Evolutionary conservation across 768 basidiomycete genomes (phyloP).

Genomic region (Podaxis carcinomalis): DNA sequence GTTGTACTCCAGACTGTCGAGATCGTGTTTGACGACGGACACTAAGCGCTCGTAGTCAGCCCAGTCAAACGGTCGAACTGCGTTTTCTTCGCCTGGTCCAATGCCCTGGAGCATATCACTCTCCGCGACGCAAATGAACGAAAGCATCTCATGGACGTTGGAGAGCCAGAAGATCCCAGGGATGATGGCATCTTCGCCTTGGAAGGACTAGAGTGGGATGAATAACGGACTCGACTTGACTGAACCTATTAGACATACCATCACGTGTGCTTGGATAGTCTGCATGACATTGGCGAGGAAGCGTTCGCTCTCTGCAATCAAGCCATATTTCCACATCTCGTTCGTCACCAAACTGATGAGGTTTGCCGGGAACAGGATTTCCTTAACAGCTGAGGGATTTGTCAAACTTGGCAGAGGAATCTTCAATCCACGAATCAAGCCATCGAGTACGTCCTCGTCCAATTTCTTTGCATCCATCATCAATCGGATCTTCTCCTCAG

Average conservation of each 20-base stretch:
- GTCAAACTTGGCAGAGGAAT: slow-evolving; percentile 88
- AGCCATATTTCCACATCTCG: slow-evolving; percentile 99
- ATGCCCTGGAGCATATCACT: slow-evolving; percentile 98
- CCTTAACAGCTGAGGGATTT: slow-evolving; percentile 92
- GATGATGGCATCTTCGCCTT: slow-evolving; percentile 90
- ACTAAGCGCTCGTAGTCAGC: slow-evolving; percentile 94
- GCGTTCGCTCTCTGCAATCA: slow-evolving; percentile 94
- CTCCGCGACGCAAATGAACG: slow-evolving; percentile 98
- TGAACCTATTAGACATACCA: slow-evolving; percentile 55
- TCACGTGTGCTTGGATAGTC: slow-evolving; percentile 93
- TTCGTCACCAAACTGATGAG: slow-evolving; percentile 97
- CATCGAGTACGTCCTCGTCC: slow-evolving; percentile 91
- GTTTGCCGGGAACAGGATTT: slow-evolving; percentile 98
- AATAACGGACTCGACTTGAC: not conserved
- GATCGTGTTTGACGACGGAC: slow-evolving; percentile 97
- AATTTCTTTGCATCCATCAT: slow-evolving; percentile 88
- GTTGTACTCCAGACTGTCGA: slow-evolving; percentile 98
- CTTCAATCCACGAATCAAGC: slow-evolving; percentile 87
- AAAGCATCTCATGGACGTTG: slow-evolving; percentile 98
- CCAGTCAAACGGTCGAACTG: slow-evolving; percentile 93
- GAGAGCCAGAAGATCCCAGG: slow-evolving; percentile 99
- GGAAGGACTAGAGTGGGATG: slow-evolving; percentile 59
- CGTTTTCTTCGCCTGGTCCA: slow-evolving; percentile 91
- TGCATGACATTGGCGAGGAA: slow-evolving; percentile 99
- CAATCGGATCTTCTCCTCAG: slow-evolving; percentile 91